Base-by-base conservation (phyloP, 768 basidiomycete species). In the Cyathus striatus region DNA sequence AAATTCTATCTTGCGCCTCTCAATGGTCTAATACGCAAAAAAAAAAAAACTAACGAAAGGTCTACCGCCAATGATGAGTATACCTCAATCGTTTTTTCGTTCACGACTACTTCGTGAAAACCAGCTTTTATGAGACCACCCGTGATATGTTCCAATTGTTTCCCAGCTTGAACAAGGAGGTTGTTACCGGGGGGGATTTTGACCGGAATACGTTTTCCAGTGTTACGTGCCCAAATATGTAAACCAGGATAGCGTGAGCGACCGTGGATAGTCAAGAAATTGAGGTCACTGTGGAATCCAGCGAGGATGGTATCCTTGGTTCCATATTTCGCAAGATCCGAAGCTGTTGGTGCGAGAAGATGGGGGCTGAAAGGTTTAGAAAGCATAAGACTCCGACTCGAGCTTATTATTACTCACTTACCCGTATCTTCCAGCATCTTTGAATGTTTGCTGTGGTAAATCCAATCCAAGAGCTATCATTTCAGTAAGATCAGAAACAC, bases 191-290 rank as follows among this genome's bases (percentile, higher is more conserved):
- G 70, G 1, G 93, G 93, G 39, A 98, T 90, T 55, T 75, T 81
- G 35, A 96, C 93, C 2, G 83, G 71, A 47, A 97, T 90, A 12
- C 90, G 82, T 59, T 88, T 91, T 23, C 94, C 94, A 0, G 85
- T 84, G 56, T 97, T 96, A 26, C 94, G 77, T 12, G 91, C 94
- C 94, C 94, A 96, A 41, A 97, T 88, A 59, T 96, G 78, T 18
- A 96, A 72, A 21, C 90, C 91, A 0, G 91, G 89, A 61, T 86
- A 92, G 46, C 86, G 76, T 5, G 84, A 90, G 23, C 86, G 84
- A 33, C 90, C 90, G 48, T 91, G 86, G 33, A 91, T 91, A n/a
- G 88, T 91, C 49, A 96, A 68, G 56, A 92, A 94, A 57, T 96
- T 96, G 44, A 97, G 78, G 59, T 97, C 93, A 1, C 87, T 83